phyloP scores from a whole-genome alignment of 306 rosid species.

The Begonia fuchsioides region DNA sequence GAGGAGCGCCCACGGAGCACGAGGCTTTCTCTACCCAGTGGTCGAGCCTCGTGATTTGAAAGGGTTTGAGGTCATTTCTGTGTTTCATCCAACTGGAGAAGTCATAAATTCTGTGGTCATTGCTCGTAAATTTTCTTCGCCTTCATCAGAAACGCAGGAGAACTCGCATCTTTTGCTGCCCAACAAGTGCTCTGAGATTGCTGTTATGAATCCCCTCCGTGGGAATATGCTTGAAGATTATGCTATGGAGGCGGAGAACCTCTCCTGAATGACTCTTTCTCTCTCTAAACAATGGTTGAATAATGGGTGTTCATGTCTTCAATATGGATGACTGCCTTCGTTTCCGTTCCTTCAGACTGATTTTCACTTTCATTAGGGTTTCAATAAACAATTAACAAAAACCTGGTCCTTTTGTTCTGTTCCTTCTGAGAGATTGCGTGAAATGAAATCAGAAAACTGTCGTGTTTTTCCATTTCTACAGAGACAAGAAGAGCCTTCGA shows the following conservation, averaged over 20 bases:
- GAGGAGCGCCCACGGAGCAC: slow-evolving; percentile 84
- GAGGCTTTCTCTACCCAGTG: slow-evolving; percentile 79
- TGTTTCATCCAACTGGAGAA: slow-evolving; percentile 73
- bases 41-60: slow-evolving; percentile 45
- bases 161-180: slow-evolving; percentile 22
- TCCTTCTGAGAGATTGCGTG: no score
- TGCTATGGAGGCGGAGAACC: slow-evolving; percentile 11
- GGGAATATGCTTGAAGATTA: slow-evolving; percentile 30
- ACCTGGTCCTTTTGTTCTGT: no score
- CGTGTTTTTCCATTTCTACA: no score
- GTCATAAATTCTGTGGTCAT: slow-evolving; percentile 64
- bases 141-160: slow-evolving; percentile 6
- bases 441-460: no score
- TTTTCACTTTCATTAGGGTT: no score
- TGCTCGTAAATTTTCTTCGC: slow-evolving; percentile 26
- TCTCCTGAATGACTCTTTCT: not conserved
- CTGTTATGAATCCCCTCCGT: slow-evolving; percentile 41
- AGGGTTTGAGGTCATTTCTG: slow-evolving; percentile 65
- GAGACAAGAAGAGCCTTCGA: no score
- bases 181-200: slow-evolving; percentile 47
- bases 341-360: no score
- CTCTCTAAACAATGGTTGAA: not conserved
- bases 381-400: no score
- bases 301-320: no score
- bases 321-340: no score